A percentile compares a stretch with the other conserved stretches of the same genome.
Conservation (phyloP, 2,329 filamentous ascomycete species). For the Incumbomyces delicatus region DNA sequence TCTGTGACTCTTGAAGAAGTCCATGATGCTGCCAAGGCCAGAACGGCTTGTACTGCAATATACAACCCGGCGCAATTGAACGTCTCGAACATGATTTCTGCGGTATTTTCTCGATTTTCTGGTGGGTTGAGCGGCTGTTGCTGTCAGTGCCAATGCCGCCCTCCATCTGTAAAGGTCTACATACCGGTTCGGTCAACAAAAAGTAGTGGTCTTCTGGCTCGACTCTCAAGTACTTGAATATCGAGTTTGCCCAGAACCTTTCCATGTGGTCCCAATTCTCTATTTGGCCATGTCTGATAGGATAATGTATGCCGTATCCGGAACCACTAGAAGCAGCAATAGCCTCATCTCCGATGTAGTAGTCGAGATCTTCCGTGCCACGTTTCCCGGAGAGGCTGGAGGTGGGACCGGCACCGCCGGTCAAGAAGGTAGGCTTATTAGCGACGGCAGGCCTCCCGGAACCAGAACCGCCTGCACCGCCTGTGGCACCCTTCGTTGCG, state of each 20-base stretch:
- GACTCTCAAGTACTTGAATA: conserved; percentile 97
- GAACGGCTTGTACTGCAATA: conserved; percentile 94
- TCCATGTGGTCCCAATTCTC: conserved; percentile 99
- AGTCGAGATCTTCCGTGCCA: conserved; percentile 94
- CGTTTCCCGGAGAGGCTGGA: conserved; percentile 84
- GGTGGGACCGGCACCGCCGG: conserved; percentile 72
- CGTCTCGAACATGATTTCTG: conserved; percentile 99
- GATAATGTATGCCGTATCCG: conserved; percentile 93
- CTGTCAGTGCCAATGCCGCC: conserved; percentile 7
- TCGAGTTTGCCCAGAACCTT: conserved; percentile 99
- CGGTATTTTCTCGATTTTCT: conserved; percentile 97
- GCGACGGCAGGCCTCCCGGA: conserved; percentile 82
- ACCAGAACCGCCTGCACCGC: conserved; percentile 61
- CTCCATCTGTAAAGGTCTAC: conserved; percentile 21
- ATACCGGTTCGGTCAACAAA: conserved; percentile 88
- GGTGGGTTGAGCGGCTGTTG: conserved; percentile 84
- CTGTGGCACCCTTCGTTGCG: conserved; percentile 73
- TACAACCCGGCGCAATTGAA: conserved; percentile 99
- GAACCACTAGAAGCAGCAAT: conserved; percentile 73
- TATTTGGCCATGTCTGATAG: conserved; percentile 94
- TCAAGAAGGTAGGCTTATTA: conserved; percentile 92
- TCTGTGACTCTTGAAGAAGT: conserved; percentile 97
- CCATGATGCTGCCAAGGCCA: conserved; percentile 94
- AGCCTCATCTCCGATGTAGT: conserved; percentile 97
- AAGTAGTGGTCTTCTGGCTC: conserved; percentile 99